Evolutionary conservation across 768 basidiomycete species (phyloP).

Genomic region (Coprinopsis marcescibilis): DNA sequence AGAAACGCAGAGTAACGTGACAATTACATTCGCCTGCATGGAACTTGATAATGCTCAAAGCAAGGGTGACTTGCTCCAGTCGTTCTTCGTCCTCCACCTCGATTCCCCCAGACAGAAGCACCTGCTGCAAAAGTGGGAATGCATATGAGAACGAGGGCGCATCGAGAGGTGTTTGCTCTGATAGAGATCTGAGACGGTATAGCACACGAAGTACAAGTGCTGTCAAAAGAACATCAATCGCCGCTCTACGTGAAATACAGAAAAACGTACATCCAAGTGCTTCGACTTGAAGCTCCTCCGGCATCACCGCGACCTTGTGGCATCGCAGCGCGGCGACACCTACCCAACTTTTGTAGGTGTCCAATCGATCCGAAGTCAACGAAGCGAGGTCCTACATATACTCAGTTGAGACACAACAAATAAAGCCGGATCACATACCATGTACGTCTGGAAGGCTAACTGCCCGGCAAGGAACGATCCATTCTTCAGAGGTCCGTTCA

Average conservation of each 20-base stretch:
- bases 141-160: slow-evolving; percentile 80
- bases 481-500: slow-evolving; percentile 57
- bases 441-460: slow-evolving; percentile 67
- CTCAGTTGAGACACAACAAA: slow-evolving; percentile 1
- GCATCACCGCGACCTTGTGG: slow-evolving; percentile 58
- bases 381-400: slow-evolving; percentile 54
- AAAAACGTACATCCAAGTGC: slow-evolving; percentile 48
- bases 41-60: slow-evolving; percentile 62
- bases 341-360: slow-evolving; percentile 61
- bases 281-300: slow-evolving; percentile 69
- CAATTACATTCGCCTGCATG: slow-evolving; percentile 69
- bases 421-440: slow-evolving; percentile 44
- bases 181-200: slow-evolving; percentile 73
- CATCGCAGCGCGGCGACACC: slow-evolving; percentile 82
- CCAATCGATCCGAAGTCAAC: slow-evolving; percentile 71
- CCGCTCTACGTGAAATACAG: slow-evolving; percentile 1
- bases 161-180: slow-evolving; percentile 80
- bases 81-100: slow-evolving; percentile 65
- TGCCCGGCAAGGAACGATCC: slow-evolving; percentile 60
- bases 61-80: slow-evolving; percentile 72
- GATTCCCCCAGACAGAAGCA: slow-evolving; percentile 68
- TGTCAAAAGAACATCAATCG: slow-evolving; percentile 22
- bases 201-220: slow-evolving; percentile 80
- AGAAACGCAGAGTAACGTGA: neutral
- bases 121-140: slow-evolving; percentile 66